These are phyloP conservation scores for Aureobasidium uvarum DNA, from an alignment of 2,329 filamentous ascomycete species.

Conservation along the genomic window DNA sequence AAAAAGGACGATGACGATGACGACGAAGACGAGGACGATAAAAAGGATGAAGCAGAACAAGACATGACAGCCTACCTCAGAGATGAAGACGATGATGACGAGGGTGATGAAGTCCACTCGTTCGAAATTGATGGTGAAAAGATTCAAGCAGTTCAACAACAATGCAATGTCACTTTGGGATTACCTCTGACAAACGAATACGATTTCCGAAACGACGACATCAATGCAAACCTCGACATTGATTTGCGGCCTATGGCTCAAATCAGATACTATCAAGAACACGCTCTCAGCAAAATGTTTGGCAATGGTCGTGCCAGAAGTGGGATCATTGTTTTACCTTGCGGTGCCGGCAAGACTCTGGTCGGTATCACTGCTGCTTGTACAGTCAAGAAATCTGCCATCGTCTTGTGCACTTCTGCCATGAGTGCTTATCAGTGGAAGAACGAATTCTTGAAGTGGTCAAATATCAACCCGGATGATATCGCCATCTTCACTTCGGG, in stretches of 20 bases:
- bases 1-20: slow-evolving; percentile 51
- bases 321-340: slow-evolving; percentile 94
- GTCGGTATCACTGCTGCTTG: slow-evolving; percentile 98
- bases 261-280: slow-evolving; percentile 94
- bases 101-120: slow-evolving; percentile 82
- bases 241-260: slow-evolving; percentile 85
- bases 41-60: slow-evolving; percentile 44
- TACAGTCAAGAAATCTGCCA: slow-evolving; percentile 94
- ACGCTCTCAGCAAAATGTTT: slow-evolving; percentile 98
- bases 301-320: slow-evolving; percentile 96
- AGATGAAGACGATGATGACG: slow-evolving; percentile 81
- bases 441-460: slow-evolving; percentile 97
- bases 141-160: slow-evolving; percentile 84
- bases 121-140: slow-evolving; percentile 84
- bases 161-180: slow-evolving; percentile 74
- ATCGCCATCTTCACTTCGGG: slow-evolving; percentile 95
- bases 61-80: slow-evolving; percentile 68
- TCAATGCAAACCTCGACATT: slow-evolving; percentile 89
- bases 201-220: slow-evolving; percentile 88
- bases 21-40: slow-evolving; percentile 54
- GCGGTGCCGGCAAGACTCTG: slow-evolving; percentile 93
- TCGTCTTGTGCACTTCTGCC: slow-evolving; percentile 92
- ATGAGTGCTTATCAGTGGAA: slow-evolving; percentile 99
- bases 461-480: slow-evolving; percentile 92
- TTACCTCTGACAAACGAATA: slow-evolving; percentile 94